Evolutionary conservation across 805 yeast species (phyloP).

Genomic region (Vanderwaltozyma verrucispora): DNA sequence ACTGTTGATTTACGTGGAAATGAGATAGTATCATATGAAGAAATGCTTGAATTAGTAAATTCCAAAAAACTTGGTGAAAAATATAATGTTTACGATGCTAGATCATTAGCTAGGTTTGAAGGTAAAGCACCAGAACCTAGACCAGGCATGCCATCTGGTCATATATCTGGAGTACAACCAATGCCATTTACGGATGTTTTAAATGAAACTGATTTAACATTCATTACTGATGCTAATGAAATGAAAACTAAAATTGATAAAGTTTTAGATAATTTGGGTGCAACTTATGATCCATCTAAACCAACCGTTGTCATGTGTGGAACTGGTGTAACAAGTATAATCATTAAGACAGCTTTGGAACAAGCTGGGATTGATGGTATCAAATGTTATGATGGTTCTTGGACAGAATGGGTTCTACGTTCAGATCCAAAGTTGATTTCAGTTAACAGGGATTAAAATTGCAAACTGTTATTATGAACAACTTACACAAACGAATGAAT

Average conservation of each 20-base stretch:
- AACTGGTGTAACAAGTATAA: conserved; percentile 91
- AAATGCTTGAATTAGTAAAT: conserved; percentile 48
- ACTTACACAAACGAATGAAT: too few relatives aligned
- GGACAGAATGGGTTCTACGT: conserved; percentile 41
- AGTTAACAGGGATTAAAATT: conserved; percentile 11
- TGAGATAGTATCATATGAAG: conserved; percentile 58
- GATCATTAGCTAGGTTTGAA: conserved; percentile 62
- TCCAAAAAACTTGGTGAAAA: conserved; percentile 34
- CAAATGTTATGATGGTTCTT: conserved; percentile 73
- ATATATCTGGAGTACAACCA: conserved; percentile 69
- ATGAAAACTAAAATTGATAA: conserved; percentile 34
- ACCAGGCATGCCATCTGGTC: conserved; percentile 81
- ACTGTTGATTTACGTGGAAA: conserved; percentile 29
- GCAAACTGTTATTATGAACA: too few relatives aligned
- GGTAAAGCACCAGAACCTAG: conserved; percentile 86
- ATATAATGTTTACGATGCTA: conserved; percentile 67
- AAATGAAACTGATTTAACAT: conserved; percentile 33
- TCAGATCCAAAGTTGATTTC: conserved; percentile 15
- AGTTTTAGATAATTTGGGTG: conserved; percentile 36
- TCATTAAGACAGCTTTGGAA: conserved; percentile 66
- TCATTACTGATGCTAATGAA: conserved; percentile 32
- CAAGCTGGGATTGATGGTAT: conserved; percentile 39
- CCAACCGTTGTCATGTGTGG: conserved; percentile 89
- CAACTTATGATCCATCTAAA: conserved; percentile 33
- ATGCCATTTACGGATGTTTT: conserved; percentile 64